These are phyloP conservation scores for Sporothrix sp. DNA, from an alignment of 2,329 filamentous ascomycete genomes.

Conservation along the genomic window DNA sequence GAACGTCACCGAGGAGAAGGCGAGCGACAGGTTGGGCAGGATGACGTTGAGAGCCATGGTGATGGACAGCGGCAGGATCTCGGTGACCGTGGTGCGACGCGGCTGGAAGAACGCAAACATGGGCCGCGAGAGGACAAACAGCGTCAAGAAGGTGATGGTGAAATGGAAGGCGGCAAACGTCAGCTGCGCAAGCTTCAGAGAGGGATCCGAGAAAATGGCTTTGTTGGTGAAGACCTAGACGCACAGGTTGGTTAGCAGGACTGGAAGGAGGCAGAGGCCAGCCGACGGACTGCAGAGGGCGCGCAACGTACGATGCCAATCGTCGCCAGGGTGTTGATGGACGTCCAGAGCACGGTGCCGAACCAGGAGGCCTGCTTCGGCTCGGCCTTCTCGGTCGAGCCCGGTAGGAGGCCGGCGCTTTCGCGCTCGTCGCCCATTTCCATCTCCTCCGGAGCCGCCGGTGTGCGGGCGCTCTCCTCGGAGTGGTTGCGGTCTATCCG, in stretches of 20 bases:
- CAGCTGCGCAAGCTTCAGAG: constrained; percentile 51
- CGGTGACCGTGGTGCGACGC: constrained; percentile 42
- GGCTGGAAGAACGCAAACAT: constrained; percentile 49
- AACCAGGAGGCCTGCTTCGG: constrained; percentile 27
- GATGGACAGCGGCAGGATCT: constrained; percentile 54
- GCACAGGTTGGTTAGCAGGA: neutral
- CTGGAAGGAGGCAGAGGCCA: neutral
- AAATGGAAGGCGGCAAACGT: constrained; percentile 62
- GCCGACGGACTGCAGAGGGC: no score
- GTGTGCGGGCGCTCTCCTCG: constrained; percentile 25
- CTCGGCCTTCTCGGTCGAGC: constrained; percentile 25
- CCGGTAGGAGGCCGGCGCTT: constrained; percentile 32
- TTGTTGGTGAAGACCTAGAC: constrained; percentile 59
- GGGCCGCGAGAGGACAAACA: constrained; percentile 52
- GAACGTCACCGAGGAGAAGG: constrained; percentile 58
- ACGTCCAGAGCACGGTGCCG: constrained; percentile 44
- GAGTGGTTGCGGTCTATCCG: constrained; percentile 19
- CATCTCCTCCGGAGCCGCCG: constrained; percentile 25
- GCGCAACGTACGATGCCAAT: constrained; percentile 46
- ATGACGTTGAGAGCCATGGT: constrained; percentile 63
- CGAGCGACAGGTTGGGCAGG: constrained; percentile 56
- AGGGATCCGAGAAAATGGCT: constrained; percentile 55
- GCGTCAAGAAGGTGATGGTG: constrained; percentile 52
- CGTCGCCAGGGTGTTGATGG: constrained; percentile 52
- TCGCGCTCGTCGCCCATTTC: constrained; percentile 32